Evolutionary conservation across 768 basidiomycete species (phyloP).

Genomic region (Galerina sulciceps): DNA sequence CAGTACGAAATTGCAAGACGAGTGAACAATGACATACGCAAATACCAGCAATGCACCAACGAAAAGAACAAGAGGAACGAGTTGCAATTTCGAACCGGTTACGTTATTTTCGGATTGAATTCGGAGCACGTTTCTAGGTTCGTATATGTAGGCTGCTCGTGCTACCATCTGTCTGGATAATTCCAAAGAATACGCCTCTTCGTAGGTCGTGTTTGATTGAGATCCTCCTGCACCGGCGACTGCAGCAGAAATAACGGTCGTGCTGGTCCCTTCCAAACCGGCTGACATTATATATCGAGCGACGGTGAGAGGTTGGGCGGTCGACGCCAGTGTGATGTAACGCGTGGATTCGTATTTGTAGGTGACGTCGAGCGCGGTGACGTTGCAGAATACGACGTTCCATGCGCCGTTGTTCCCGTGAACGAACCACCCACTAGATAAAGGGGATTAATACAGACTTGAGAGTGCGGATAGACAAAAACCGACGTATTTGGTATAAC

Average conservation of each 20-base stretch:
- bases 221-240: slow-evolving; percentile 1
- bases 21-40: not conserved
- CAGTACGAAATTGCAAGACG: not conserved
- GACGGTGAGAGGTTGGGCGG: not conserved
- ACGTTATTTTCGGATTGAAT: not conserved
- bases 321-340: not conserved
- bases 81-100: not conserved
- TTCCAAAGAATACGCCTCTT: slow-evolving; percentile 1
- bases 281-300: not conserved
- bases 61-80: not conserved
- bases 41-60: not conserved
- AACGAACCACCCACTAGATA: slow-evolving; percentile 6
- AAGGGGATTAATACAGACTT: not conserved
- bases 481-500: not conserved
- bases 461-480: not conserved
- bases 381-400: slow-evolving; percentile 9
- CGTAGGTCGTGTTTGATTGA: not conserved
- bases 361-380: slow-evolving; percentile 1
- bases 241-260: not conserved
- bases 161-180: slow-evolving; percentile 4
- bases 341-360: not conserved
- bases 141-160: not conserved
- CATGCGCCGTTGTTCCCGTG: slow-evolving; percentile 10
- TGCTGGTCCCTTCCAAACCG: not conserved
- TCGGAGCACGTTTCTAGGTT: not conserved